Evolutionary conservation across 805 yeast genomes (phyloP), one percentile per base, ranked within the genome.

Genomic region (Saccharomyces paradoxus): DNA sequence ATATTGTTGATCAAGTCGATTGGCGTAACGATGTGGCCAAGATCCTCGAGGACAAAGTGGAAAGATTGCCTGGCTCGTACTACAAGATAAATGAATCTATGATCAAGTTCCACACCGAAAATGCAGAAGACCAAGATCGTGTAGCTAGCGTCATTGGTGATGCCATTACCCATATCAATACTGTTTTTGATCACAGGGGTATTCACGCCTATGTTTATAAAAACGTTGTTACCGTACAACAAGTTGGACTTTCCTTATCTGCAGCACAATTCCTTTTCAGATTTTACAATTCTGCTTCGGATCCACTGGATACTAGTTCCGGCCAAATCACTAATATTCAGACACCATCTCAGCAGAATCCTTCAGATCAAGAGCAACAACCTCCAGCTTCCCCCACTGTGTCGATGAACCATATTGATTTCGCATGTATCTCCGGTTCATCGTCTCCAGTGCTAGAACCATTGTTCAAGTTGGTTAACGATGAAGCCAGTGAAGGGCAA

Each of bases 91-190:
- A 86, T 57, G 96, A 89, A 56, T 84, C 92, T 46, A 82, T 89
- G 44, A 76, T 92, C 48, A 77, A 86, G 55, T 83, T 89, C 64
- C 87, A 88, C 61, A 84, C 95, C 1, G 90, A 87, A 50, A 77
- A 76, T 51, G 82, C 87, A 6, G 80, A 79, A 48, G 82, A 80
- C 48, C 73, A 76, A 29, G 89, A 84, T 51, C 80, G 96, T 62
- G 82, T 83, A 52, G 70, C 78, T 30, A 77, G 84, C 49, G 78
- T 84, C 21, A 80, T 89, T 71, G 97, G 97, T 50, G 97, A 90
- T 62, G 79, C 86, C 54, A 83, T 91, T 49, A 84, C 91, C 26
- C 90, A 89, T 68, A 82, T 91, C 54, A 90, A 92, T 69, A 94
- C 86, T 49, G 73, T 85, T 31, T 87, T 81, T 65, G 77, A 79